Conservation (phyloP, 2,329 filamentous ascomycete genomes). For the Epichloe sibirici region DNA sequence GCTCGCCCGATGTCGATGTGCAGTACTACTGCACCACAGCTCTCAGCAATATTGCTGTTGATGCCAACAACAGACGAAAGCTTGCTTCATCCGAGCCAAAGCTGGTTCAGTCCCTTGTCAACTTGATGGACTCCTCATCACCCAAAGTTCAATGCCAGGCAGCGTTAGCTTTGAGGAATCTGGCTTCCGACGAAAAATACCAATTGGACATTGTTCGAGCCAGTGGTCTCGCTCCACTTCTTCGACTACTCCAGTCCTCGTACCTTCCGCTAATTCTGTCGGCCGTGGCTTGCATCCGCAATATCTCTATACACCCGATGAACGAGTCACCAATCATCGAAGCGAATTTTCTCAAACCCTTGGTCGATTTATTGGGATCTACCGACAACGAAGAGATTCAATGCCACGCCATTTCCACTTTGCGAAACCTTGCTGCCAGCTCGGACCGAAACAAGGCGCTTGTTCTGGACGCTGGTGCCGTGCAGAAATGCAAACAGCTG, state of each 20-base stretch:
- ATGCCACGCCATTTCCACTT: conserved; percentile 93
- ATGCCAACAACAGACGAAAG: conserved; percentile 79
- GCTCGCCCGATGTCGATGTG: conserved; percentile 87
- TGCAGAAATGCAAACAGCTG: conserved; percentile 96
- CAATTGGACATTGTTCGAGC: conserved; percentile 94
- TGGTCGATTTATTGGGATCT: conserved; percentile 87
- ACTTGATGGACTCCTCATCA: conserved; percentile 93
- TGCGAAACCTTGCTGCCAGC: conserved; percentile 89
- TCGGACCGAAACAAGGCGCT: conserved; percentile 96
- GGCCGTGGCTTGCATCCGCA: conserved; percentile 94
- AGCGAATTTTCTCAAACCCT: conserved; percentile 83
- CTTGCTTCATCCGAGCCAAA: conserved; percentile 83
- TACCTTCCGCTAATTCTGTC: conserved; percentile 94
- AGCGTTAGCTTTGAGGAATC: conserved; percentile 81
- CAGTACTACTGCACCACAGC: conserved; percentile 99
- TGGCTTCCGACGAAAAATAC: conserved; percentile 97
- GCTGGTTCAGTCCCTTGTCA: conserved; percentile 85
- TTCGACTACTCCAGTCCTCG: conserved; percentile 84
- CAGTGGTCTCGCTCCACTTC: conserved; percentile 70
- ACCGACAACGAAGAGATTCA: conserved; percentile 99
- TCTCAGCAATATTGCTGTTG: conserved; percentile 95
- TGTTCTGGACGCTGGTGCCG: conserved; percentile 90
- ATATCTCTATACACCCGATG: conserved; percentile 94
- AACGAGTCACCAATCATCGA: conserved; percentile 99
- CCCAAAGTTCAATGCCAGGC: conserved; percentile 98